Evolutionary conservation across 176 grass and related monocot genomes (phyloP).

Genomic region (Neostapfia colusana): DNA sequence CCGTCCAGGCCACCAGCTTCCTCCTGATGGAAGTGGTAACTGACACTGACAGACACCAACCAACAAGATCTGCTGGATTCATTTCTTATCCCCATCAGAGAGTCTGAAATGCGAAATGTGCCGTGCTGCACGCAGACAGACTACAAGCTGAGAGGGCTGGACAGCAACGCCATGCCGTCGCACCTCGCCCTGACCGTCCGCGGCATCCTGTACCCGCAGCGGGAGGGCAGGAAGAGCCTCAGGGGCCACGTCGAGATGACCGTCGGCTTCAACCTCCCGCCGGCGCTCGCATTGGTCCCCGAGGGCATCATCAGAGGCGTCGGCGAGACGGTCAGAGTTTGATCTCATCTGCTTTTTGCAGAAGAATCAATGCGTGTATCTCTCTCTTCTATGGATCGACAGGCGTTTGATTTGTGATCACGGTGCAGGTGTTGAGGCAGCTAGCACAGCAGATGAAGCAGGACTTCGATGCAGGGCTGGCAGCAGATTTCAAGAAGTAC

Average conservation of each 20-base stretch:
- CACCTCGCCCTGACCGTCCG: slow-evolving; percentile 61
- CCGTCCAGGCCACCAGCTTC: slow-evolving; percentile 53
- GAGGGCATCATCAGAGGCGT: slow-evolving; percentile 70
- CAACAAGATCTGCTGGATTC: not conserved
- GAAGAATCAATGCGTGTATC: not conserved
- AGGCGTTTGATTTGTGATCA: not conserved
- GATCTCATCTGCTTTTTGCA: not conserved
- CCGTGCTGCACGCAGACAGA: slow-evolving; percentile 53
- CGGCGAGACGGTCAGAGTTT: slow-evolving; percentile 54
- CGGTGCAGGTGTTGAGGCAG: slow-evolving; percentile 61
- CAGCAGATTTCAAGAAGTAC: slow-evolving; percentile 66
- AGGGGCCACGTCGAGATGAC: slow-evolving; percentile 73
- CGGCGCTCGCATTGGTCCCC: slow-evolving; percentile 66
- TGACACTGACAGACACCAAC: not conserved
- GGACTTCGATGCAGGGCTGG: slow-evolving; percentile 57
- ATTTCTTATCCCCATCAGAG: not conserved
- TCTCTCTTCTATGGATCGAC: not conserved
- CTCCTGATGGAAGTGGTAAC: slow-evolving; percentile 79
- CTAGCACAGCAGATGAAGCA: slow-evolving; percentile 74
- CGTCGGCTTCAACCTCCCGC: slow-evolving; percentile 73
- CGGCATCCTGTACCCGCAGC: slow-evolving; percentile 73
- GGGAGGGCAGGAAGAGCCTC: slow-evolving; percentile 50
- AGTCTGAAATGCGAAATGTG: slow-evolving; percentile 9
- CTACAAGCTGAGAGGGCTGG: slow-evolving; percentile 73
- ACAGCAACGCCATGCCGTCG: slow-evolving; percentile 56